Evolutionary conservation across 1,284 basidiomycete genomes (phyloP).

Genomic region (Irpex sp.): DNA sequence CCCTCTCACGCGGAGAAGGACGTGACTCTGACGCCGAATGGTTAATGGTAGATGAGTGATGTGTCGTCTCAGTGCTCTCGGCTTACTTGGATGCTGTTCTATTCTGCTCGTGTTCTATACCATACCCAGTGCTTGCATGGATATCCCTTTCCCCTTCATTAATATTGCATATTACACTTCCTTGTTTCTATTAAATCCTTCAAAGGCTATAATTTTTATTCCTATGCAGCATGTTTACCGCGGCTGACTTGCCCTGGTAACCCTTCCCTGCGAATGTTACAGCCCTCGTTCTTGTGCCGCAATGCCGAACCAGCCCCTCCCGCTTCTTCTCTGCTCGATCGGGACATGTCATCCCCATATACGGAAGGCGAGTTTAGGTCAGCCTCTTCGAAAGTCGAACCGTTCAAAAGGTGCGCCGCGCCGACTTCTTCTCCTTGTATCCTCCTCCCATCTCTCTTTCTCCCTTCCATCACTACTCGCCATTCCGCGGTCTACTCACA

Average conservation of each 20-base stretch:
- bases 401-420: slow-evolving; percentile 4
- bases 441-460: slow-evolving; percentile 1
- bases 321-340: background rate
- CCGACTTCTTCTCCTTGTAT: slow-evolving; percentile 7
- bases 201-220: background rate
- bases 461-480: slow-evolving; percentile 4
- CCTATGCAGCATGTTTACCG: too few relatives aligned
- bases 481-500: background rate
- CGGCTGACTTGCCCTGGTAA: too few relatives aligned
- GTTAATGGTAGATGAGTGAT: slow-evolving; percentile 62
- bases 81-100: slow-evolving; percentile 9
- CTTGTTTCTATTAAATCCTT: background rate
- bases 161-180: slow-evolving; percentile 15
- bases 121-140: slow-evolving; percentile 26
- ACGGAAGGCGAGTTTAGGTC: background rate
- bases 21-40: slow-evolving; percentile 85
- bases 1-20: slow-evolving; percentile 62
- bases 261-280: too few relatives aligned
- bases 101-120: slow-evolving; percentile 14
- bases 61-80: slow-evolving; percentile 15
- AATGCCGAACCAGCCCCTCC: background rate
- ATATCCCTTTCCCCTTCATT: slow-evolving; percentile 20
- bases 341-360: background rate
- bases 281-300: background rate
- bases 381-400: slow-evolving; percentile 17